Evolutionary conservation across 768 basidiomycete genomes (phyloP), one percentile per base, ranked within the genome.

Genomic region (Mycena alexandri): DNA sequence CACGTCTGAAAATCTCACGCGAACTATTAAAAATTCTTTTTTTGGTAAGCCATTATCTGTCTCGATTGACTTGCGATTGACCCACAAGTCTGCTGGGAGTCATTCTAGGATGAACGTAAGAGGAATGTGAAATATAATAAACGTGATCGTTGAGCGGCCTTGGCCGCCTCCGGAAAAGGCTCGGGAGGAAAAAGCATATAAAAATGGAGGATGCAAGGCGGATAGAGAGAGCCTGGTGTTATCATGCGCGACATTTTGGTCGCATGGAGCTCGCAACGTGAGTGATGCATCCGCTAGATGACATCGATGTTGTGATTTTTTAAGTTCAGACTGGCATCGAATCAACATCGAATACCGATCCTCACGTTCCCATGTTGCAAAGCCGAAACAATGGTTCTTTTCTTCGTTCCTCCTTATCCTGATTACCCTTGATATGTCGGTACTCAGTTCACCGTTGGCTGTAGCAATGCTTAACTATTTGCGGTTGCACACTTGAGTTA

Each of bases 21-120:
- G 38, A 58, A 42, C 44, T 47, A 33, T 46, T 11, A 58, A 47
- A 58, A 33, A 46, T 56, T 34, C 57, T 44, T 58, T 58, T 47
- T 47, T 56, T 38, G 41, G 55, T 43, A 43, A 25, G 34, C 24
- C 42, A 56, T 41, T 56, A 41, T 56, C 22, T 25, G 41, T 13
- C 41, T 36, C 38, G 53, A 42, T 42, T 55, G 38, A 55, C 38
- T 38, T 21, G 25, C 38, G 53, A 42, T 42, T 55, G 38, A 55
- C 38, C 21, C 25, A n/a, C 56, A 44, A 46, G 43, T 44, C 42
- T 44, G 42, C 17, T 33, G 22, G 53, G 56, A 57, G 25, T 44
- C 43, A 57, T 44, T 57, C 41, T 57, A 58, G 57, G 57, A 58
- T 58, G 44, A 58, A 56, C 43, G 41, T 38, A 57, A 57, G 56